Conservation (phyloP, 495 filamentous ascomycete species). For the Talaromyces adpressus region DNA sequence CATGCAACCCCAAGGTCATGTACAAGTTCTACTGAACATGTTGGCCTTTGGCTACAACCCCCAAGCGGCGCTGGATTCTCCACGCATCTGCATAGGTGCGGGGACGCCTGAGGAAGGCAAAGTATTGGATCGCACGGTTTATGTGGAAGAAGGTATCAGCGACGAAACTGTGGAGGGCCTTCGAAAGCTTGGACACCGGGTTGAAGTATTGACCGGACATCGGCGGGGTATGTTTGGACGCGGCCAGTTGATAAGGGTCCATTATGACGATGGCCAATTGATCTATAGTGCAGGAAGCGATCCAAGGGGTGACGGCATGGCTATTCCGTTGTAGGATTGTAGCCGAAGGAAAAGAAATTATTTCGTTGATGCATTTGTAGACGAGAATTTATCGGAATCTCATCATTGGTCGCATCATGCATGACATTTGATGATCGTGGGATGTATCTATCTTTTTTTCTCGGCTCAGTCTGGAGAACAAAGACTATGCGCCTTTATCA, state of each 20-base stretch:
- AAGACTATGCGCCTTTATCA: neutral
- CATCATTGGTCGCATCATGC: neutral
- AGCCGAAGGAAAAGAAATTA: neutral
- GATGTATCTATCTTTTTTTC: neutral
- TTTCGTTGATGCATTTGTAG: neutral
- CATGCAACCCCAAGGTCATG: conserved; percentile 98
- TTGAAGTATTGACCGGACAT: conserved; percentile 61
- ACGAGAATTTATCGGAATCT: neutral
- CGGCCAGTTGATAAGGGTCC: conserved; percentile 79
- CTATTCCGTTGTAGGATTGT: conserved; percentile 50
- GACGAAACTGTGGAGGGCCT: conserved; percentile 60
- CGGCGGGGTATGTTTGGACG: conserved; percentile 73
- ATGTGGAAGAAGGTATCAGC: conserved; percentile 78
- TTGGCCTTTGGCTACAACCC: conserved; percentile 75
- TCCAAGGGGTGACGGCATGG: conserved; percentile 78
- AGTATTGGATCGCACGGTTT: conserved; percentile 53
- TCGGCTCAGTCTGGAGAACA: neutral
- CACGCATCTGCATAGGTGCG: conserved; percentile 74
- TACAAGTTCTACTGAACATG: conserved; percentile 91
- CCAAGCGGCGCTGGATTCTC: conserved; percentile 86
- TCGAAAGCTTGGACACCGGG: conserved; percentile 61
- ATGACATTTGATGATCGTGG: neutral
- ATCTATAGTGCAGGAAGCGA: conserved; percentile 88
- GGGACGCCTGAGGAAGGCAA: conserved; percentile 51
- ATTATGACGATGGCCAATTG: conserved; percentile 58